These are phyloP conservation scores for Candida buenavistaensis DNA, from an alignment of 1,139 yeast species.

Conservation along the genomic window DNA sequence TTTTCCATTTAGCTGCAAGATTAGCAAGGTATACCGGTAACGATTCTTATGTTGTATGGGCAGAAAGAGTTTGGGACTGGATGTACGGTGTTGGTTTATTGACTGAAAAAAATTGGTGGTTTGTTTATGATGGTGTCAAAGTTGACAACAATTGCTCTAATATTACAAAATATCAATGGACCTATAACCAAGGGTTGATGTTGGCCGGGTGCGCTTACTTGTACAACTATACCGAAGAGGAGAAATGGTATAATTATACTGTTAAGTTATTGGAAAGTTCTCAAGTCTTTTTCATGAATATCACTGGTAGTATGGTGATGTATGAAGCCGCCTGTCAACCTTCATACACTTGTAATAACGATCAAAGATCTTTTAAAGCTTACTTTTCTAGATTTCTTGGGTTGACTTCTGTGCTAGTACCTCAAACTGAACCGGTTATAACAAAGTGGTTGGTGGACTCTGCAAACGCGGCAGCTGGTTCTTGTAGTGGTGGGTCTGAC, in stretches of 20 bases:
- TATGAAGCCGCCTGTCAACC: conserved; percentile 83
- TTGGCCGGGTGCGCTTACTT: conserved; percentile 81
- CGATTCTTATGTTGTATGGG: conserved; percentile 73
- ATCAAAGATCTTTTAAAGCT: conserved; percentile 89
- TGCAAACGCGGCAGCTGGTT: conserved; percentile 76
- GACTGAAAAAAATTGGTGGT: conserved; percentile 44
- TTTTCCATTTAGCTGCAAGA: conserved; percentile 86
- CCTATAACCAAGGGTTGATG: conserved; percentile 83
- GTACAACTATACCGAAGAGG: conserved; percentile 70
- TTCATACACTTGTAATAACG: conserved; percentile 64
- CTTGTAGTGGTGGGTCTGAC: conserved; percentile 86
- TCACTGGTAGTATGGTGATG: conserved; percentile 48
- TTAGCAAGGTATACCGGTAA: conserved; percentile 81
- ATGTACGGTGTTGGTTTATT: conserved; percentile 61
- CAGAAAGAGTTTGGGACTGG: conserved; percentile 84
- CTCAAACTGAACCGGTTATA: conserved; percentile 56
- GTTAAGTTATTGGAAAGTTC: conserved; percentile 53
- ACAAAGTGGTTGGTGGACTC: conserved; percentile 55
- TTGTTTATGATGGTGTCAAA: conserved; percentile 77
- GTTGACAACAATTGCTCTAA: conserved; percentile 62
- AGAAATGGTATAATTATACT: conserved; percentile 66
- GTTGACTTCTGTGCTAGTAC: conserved; percentile 70
- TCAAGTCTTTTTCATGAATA: conserved; percentile 54
- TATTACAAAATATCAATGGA: conserved; percentile 70
- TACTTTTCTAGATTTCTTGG: conserved; percentile 77